A percentile compares a stretch with the other conserved stretches of the same genome.
Conservation (phyloP, 768 basidiomycete genomes). For the Mycena galopus region DNA sequence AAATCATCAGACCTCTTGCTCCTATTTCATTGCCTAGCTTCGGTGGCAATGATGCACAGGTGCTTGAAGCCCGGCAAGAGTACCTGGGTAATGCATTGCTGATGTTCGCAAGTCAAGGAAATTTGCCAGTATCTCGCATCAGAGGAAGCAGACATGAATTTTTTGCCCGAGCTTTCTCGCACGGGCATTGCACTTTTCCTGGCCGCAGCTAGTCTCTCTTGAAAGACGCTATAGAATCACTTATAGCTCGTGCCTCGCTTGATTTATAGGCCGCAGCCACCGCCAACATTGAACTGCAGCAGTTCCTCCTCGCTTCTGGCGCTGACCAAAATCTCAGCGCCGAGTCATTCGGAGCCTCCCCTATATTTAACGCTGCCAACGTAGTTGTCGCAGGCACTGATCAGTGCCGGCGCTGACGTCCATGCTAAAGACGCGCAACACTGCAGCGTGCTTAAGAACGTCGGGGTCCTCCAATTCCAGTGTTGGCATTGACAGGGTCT, state of each 20-base stretch:
- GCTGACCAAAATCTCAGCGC: background rate
- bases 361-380: too few relatives aligned
- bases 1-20: background rate
- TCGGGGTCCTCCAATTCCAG: background rate
- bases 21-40: background rate
- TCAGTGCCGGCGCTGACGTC: background rate
- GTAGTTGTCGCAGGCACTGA: too few relatives aligned
- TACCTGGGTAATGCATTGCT: background rate
- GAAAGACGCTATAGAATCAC: too few relatives aligned
- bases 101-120: background rate
- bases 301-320: background rate
- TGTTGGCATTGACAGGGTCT: background rate
- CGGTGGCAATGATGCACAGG: background rate
- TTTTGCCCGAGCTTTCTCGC: background rate
- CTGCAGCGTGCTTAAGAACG: background rate
- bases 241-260: too few relatives aligned
- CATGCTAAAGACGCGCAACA: background rate
- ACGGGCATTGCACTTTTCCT: background rate
- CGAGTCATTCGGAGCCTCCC: background rate
- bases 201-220: too few relatives aligned
- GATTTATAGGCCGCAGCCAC: too few relatives aligned
- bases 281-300: too few relatives aligned
- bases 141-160: background rate
- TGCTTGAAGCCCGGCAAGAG: background rate
- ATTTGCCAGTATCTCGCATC: background rate